A percentile compares a stretch with the other conserved stretches of the same genome.
These are phyloP conservation scores for Trichosanthes truncata DNA, from an alignment of 306 rosid genomes.

Conservation along the genomic window DNA sequence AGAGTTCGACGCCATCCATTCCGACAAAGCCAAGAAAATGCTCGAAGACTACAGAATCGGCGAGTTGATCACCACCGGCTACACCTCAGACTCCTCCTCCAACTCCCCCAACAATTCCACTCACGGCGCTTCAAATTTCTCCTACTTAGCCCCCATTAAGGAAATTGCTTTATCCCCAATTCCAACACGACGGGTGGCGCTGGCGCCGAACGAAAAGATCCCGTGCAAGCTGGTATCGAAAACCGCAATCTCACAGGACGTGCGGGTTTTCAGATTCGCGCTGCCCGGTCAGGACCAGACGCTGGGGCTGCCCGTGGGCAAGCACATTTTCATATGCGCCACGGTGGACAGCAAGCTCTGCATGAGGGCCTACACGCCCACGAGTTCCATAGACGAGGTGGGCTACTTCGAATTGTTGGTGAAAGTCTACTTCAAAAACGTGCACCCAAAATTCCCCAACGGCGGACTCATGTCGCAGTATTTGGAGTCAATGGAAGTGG, in stretches of 20 bases:
- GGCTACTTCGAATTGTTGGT: conserved; percentile 67
- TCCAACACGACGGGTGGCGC: conserved; percentile 23
- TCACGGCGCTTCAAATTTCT: conserved; percentile 27
- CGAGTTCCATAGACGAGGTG: conserved; percentile 37
- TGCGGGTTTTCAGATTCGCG: conserved; percentile 47
- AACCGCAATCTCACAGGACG: conserved; percentile 49
- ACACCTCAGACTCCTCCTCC: conserved; percentile 32
- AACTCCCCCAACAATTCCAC: conserved; percentile 54
- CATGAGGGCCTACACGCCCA: conserved; percentile 89
- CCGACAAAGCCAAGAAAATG: conserved; percentile 67
- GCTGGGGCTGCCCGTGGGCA: conserved; percentile 65
- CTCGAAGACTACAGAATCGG: conserved; percentile 61
- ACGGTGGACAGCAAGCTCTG: conserved; percentile 48
- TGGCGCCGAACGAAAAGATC: conserved; percentile 45
- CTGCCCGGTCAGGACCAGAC: conserved; percentile 49
- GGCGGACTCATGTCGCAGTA: conserved; percentile 74
- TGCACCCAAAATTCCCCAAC: conserved; percentile 61
- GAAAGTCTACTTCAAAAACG: conserved; percentile 54
- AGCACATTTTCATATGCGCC: conserved; percentile 68
- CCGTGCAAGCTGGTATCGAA: conserved; percentile 51
- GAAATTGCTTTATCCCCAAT: conserved; percentile 10
- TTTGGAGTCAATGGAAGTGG: conserved; percentile 42
- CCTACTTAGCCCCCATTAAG: conserved; percentile 36
- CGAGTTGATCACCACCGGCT: conserved; percentile 35
- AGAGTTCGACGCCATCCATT: conserved; percentile 85